Evolutionary conservation across 106 monocot species (phyloP), one percentile per base, ranked within the genome.

Genomic region (Narthecium ossifragum): DNA sequence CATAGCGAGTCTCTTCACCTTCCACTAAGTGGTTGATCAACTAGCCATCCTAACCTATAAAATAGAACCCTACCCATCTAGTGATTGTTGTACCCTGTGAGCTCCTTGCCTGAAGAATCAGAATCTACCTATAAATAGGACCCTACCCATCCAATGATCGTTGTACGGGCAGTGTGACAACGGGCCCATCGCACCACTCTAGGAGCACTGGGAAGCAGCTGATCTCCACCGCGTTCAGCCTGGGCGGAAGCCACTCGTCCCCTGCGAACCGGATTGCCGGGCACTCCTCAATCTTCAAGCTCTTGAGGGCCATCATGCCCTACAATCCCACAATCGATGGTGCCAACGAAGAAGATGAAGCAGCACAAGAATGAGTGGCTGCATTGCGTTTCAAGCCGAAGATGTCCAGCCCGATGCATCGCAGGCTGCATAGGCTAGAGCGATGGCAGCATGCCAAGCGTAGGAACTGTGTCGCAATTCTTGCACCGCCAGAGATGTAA

Each of bases 381-480:
- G n/a, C n/a, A n/a, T n/a, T n/a, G n/a, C n/a, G n/a, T n/a, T 58
- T 41, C 18, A n/a, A 14, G 20, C 66, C 60, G 12, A 30, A 59
- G 31, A 73, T 53, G 39, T 73, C 73, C 0, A 4, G 23, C 2
- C 73, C 66, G 20, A 73, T 21, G 10, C 10, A 25, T 11, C 14
- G 32, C 0, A 67, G 1, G 23, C 49, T 53, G 20, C 43, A 43
- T 58, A 73, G 18, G 21, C 32, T n/a, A 18, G 9, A 70, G 53
- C 2, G 24, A 59, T 21, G 63, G 70, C 0, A 79, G 59, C 2
- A 34, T 22, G 34, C 79, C 74, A 6, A 70, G 64, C 2, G 55
- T 3, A 1, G 79, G 74, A 13, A 79, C 53, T 8, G 2, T 6
- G 1, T 74, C 25, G 23, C 52, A 51, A 6, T 38, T 32, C 7